phyloP scores from a whole-genome alignment of 208 protist genomes.

The Trypanosoma theileri region DNA sequence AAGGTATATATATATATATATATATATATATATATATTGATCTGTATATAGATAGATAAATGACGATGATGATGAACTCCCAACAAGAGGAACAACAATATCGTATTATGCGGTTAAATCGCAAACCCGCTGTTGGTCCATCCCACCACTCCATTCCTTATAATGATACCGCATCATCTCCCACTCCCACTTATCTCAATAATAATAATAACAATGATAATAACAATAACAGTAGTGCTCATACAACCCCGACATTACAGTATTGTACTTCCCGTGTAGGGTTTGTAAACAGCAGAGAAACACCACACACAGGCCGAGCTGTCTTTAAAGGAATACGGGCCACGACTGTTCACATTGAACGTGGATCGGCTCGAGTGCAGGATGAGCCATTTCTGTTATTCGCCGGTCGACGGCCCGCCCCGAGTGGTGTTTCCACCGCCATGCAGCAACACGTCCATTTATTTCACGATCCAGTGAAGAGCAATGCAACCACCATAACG shows the following conservation, averaged over 20 bases:
- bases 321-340: neutral
- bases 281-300: too few species aligned
- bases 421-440: constrained; percentile 1
- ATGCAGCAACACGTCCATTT: constrained; percentile 19
- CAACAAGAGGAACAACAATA: neutral
- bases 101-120: constrained; percentile 20
- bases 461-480: constrained; percentile 15
- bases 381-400: constrained; percentile 6
- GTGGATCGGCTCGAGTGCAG: neutral
- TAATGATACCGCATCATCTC: neutral
- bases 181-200: neutral
- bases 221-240: neutral
- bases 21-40: too few species aligned
- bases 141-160: neutral
- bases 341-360: constrained; percentile 2
- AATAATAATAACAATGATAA: neutral
- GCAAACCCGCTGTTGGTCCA: constrained; percentile 10
- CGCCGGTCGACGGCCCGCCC: constrained; percentile 10
- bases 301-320: too few species aligned
- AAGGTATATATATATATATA: too few species aligned
- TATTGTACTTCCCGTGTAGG: too few species aligned
- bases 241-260: too few species aligned
- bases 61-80: too few species aligned
- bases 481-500: neutral
- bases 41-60: too few species aligned